These are phyloP conservation scores for Boletus rex-veris DNA, from an alignment of 768 basidiomycete species.

Conservation along the genomic window DNA sequence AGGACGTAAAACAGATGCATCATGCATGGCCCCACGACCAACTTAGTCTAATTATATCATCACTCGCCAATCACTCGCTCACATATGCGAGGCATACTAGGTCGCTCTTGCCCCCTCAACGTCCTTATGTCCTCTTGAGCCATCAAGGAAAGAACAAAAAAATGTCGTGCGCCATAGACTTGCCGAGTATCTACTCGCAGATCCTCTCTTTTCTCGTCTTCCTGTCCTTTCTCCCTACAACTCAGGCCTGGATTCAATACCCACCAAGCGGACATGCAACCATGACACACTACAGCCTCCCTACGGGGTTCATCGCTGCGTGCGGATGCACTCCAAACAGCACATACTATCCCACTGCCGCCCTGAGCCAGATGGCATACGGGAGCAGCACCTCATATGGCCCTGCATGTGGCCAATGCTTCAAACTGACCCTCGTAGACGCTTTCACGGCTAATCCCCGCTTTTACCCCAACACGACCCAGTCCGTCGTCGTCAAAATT, in stretches of 20 bases:
- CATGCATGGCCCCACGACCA: too few species aligned
- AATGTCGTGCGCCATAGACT: slow-evolving; percentile 14
- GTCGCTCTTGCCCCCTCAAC: background rate
- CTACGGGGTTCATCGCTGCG: slow-evolving; percentile 48
- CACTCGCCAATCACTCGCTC: too few species aligned
- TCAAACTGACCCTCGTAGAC: slow-evolving; percentile 70
- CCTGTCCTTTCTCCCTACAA: slow-evolving; percentile 25
- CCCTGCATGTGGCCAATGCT: slow-evolving; percentile 74
- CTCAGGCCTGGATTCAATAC: slow-evolving; percentile 61
- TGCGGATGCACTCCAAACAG: slow-evolving; percentile 74
- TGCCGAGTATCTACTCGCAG: slow-evolving; percentile 4
- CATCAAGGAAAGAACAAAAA: background rate
- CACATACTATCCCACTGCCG: slow-evolving; percentile 72
- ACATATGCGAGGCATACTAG: too few species aligned
- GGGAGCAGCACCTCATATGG: slow-evolving; percentile 73
- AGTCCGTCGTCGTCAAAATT: slow-evolving; percentile 69
- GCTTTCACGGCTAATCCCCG: slow-evolving; percentile 64
- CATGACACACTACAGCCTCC: slow-evolving; percentile 70
- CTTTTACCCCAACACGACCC: slow-evolving; percentile 59
- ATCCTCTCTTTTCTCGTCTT: slow-evolving; percentile 22
- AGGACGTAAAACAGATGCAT: too few species aligned
- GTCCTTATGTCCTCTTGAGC: slow-evolving; percentile 14
- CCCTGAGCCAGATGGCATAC: slow-evolving; percentile 75
- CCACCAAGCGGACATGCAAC: slow-evolving; percentile 62
- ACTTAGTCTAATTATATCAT: too few species aligned